Conservation (phyloP, 495 filamentous ascomycete species). For the Podospora appendiculata region DNA sequence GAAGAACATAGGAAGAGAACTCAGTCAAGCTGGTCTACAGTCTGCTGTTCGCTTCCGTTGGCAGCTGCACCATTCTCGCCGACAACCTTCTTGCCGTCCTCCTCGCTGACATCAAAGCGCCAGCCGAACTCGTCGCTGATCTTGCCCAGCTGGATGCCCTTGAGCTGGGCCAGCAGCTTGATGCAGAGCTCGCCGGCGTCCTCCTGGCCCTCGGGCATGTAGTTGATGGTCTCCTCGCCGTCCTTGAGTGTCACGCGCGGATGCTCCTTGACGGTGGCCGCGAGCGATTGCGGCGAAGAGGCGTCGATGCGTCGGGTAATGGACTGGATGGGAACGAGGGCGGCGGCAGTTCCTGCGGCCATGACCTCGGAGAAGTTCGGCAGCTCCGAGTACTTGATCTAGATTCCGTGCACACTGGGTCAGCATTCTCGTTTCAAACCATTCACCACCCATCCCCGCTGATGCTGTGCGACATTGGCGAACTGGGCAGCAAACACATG, state of each 20-base stretch:
- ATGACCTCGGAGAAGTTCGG: constrained; percentile 72
- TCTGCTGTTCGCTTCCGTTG: constrained; percentile 14
- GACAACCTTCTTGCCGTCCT: constrained; percentile 33
- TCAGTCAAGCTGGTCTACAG: constrained; percentile 34
- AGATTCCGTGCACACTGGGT: not conserved
- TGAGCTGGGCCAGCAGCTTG: constrained; percentile 64
- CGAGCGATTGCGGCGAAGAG: constrained; percentile 33
- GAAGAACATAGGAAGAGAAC: not conserved
- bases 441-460: no score
- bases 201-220: constrained; percentile 50
- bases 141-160: constrained; percentile 79
- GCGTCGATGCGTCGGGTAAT: constrained; percentile 56
- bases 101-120: constrained; percentile 49
- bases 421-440: no score
- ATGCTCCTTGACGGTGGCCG: constrained; percentile 18
- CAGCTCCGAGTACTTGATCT: constrained; percentile 78
- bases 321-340: constrained; percentile 81
- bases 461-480: no score
- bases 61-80: constrained; percentile 9
- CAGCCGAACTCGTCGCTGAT: constrained; percentile 70
- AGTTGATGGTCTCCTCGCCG: constrained; percentile 56
- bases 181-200: constrained; percentile 63
- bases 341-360: constrained; percentile 88
- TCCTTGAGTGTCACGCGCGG: constrained; percentile 24
- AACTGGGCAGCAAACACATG: no score